These are phyloP conservation scores for Aspergillus diversus DNA, from an alignment of 495 filamentous ascomycete genomes.

Conservation along the genomic window DNA sequence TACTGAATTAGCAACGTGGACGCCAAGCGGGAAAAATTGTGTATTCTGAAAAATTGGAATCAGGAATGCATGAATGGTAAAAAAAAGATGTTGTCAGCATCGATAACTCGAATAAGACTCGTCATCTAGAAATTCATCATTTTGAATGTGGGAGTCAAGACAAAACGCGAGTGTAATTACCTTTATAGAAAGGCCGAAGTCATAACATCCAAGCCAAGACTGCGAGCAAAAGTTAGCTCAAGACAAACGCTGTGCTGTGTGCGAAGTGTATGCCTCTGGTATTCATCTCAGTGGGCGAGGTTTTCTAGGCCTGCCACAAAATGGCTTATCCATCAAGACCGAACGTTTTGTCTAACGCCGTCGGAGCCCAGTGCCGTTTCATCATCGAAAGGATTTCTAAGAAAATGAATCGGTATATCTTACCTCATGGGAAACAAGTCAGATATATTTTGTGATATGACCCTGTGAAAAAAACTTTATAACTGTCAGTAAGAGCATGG, in stretches of 20 bases:
- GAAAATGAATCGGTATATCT: conserved; percentile 28
- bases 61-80: conserved; percentile 65
- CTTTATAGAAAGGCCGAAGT: conserved; percentile 5
- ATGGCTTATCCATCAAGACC: conserved; percentile 84
- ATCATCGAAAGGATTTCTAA: conserved; percentile 63
- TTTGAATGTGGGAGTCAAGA: conserved; percentile 30
- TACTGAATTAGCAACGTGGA: conserved; percentile 29
- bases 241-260: conserved; percentile 26
- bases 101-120: conserved; percentile 65
- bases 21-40: conserved; percentile 16
- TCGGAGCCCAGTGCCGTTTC: conserved; percentile 99
- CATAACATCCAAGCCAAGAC: not conserved
- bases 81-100: conserved; percentile 59
- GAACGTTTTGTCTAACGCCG: conserved; percentile 50
- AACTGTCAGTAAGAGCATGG: conserved; percentile 31
- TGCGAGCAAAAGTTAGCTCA: conserved; percentile 33
- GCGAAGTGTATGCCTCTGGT: conserved; percentile 26
- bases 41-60: conserved; percentile 26
- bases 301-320: conserved; percentile 99
- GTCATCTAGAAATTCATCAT: conserved; percentile 64
- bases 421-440: conserved; percentile 28
- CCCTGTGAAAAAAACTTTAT: conserved; percentile 25
- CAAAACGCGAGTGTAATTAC: conserved; percentile 21
- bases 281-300: conserved; percentile 92
- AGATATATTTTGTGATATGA: not conserved